Base-by-base conservation (phyloP, 1,284 basidiomycete genomes). In the Sphaerobolus stellatus region DNA sequence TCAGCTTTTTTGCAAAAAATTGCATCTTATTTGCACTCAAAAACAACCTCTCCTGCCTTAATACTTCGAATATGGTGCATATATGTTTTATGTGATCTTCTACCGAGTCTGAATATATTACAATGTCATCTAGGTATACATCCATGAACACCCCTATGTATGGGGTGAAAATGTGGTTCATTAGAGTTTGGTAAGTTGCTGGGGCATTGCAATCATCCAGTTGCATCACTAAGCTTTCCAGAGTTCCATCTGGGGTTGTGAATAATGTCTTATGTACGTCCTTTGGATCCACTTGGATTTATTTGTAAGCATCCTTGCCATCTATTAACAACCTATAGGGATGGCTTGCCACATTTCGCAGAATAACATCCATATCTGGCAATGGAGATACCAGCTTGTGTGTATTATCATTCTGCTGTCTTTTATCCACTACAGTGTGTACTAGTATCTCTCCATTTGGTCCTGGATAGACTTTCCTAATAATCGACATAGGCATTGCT, bases 401-500 rank as follows among this genome's bases (percentile, higher is more conserved):
- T 2, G 64, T 66, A 54, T 66, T 66, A 1, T 20, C 49, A 47
- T 66, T 66, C 62, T 65, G 9, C 58, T 60, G 36, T 52, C 14
- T 24, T 5, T 62, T 29, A 16, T 69, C 62, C 0, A 68, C 41
- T 0, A 60, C 54, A 0, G 64, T 69, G 0, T 59, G 50, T 0
- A 67, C 56, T 13, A 61, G 58, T 22, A 62, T 56, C 1, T 27
- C 38, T 2, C 61, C 61, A 16, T 57, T 60, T 2, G 61, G 66
- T 25, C 68, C 68, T 0, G 56, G 54, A 2, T 62, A 58, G n/a
- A n/a, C n/a, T 53, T 76, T 73, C 4, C 61, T 56, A 0, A 76
- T 57, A 29, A 75, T 69, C 14, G 75, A 59, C 44, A 73, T 58
- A 1, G 72, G 72, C 34, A 66, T 63, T 1, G 70, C 61, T 28